A percentile compares a stretch with the other conserved stretches of the same genome.
Conservation (phyloP, 2,329 filamentous ascomycete genomes). For the Fusarium robinianum region DNA sequence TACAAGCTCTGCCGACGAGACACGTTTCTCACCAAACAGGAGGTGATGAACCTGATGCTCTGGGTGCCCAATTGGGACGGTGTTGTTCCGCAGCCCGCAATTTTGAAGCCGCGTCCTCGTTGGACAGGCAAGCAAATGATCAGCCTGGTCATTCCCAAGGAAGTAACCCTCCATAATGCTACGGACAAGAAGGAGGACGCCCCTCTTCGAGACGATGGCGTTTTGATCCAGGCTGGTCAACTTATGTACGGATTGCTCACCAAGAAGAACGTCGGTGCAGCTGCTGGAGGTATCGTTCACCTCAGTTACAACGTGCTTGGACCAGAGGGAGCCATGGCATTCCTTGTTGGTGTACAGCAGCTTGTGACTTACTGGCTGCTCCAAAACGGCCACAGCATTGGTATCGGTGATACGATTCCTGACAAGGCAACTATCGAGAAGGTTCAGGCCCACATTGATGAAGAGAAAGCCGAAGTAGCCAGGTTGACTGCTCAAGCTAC, state of each 20-base stretch:
- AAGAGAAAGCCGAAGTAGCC: constrained; percentile 80
- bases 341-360: constrained; percentile 93
- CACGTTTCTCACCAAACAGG: constrained; percentile 84
- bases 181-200: constrained; percentile 64
- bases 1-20: constrained; percentile 97
- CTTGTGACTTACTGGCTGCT: constrained; percentile 97
- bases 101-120: constrained; percentile 85
- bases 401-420: constrained; percentile 97
- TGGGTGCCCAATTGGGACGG: constrained; percentile 99
- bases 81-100: constrained; percentile 88
- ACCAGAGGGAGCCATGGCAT: constrained; percentile 81
- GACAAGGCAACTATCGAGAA: constrained; percentile 81
- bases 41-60: constrained; percentile 95
- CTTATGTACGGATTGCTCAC: constrained; percentile 87
- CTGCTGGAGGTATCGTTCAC: constrained; percentile 88
- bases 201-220: constrained; percentile 74
- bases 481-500: constrained; percentile 78
- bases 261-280: constrained; percentile 93
- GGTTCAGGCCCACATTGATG: constrained; percentile 80
- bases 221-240: constrained; percentile 84
- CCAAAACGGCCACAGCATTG: constrained; percentile 95
- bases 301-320: constrained; percentile 96
- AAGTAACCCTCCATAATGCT: constrained; percentile 74
- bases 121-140: constrained; percentile 99
- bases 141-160: constrained; percentile 86